phyloP scores from a whole-genome alignment of 768 basidiomycete species.

The Lentinus brumalis region DNA sequence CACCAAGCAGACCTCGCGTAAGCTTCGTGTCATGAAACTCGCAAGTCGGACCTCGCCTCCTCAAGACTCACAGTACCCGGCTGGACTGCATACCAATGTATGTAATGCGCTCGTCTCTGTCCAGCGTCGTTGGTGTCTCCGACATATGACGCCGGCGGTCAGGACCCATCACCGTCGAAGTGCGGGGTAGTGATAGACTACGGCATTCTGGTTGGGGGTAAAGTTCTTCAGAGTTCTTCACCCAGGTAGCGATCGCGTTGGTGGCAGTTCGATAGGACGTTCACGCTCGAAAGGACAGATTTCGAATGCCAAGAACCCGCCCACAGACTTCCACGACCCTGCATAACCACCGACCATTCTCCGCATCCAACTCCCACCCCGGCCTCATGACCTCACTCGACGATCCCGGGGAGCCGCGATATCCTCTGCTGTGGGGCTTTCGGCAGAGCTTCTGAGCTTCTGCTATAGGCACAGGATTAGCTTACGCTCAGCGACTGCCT shows the following conservation, averaged over 20 bases:
- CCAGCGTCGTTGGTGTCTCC: too few relatives aligned
- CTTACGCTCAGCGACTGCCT: background rate
- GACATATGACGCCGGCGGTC: too few relatives aligned
- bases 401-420: slow-evolving; percentile 1
- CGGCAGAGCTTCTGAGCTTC: background rate
- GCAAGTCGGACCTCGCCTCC: too few relatives aligned
- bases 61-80: too few relatives aligned
- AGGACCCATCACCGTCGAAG: background rate
- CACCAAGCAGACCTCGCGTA: too few relatives aligned
- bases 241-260: too few relatives aligned
- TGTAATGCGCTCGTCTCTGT: too few relatives aligned
- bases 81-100: too few relatives aligned
- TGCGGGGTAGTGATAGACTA: slow-evolving; percentile 11
- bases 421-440: slow-evolving; percentile 3
- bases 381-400: slow-evolving; percentile 10
- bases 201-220: background rate
- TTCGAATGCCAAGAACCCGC: slow-evolving; percentile 9
- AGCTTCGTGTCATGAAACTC: too few relatives aligned
- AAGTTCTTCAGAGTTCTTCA: background rate
- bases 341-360: slow-evolving; percentile 10
- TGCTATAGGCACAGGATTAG: slow-evolving; percentile 1
- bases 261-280: too few relatives aligned
- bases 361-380: background rate
- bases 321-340: background rate
- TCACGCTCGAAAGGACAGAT: background rate